These are phyloP conservation scores for Penicillium sp. DNA, from an alignment of 2,329 filamentous ascomycete species.

Conservation along the genomic window DNA sequence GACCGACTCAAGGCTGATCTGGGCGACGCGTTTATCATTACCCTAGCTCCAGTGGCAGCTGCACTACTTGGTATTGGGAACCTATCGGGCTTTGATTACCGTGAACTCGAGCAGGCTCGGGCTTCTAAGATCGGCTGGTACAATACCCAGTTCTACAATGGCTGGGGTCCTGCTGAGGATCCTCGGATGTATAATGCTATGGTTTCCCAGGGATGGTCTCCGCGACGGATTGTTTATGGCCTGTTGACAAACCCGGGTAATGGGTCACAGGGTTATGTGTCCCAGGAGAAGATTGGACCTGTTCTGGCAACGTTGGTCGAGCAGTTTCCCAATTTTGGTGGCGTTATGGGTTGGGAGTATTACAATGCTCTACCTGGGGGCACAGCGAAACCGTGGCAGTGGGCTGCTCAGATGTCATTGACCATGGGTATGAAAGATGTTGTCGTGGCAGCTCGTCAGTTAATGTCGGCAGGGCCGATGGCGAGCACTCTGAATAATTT, in stretches of 20 bases:
- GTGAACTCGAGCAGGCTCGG: conserved; percentile 65
- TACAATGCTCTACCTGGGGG: conserved; percentile 76
- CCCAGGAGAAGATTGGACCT: conserved; percentile 55
- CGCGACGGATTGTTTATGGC: conserved; percentile 73
- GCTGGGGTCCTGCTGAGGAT: conserved; percentile 69
- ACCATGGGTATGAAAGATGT: conserved; percentile 45
- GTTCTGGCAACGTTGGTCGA: conserved; percentile 58
- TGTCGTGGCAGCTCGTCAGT: conserved; percentile 32
- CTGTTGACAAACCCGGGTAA: conserved; percentile 76
- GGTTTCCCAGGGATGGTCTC: conserved; percentile 62
- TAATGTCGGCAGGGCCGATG: conserved; percentile 30
- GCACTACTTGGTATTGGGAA: conserved; percentile 63
- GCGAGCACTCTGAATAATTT: conserved; percentile 31
- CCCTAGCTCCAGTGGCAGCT: conserved; percentile 76
- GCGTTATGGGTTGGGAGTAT: conserved; percentile 94
- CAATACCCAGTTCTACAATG: conserved; percentile 90
- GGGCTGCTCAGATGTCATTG: conserved; percentile 67
- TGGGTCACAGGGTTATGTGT: conserved; percentile 63
- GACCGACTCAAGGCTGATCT: conserved; percentile 59
- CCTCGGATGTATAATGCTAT: conserved; percentile 45
- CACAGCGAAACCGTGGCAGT: conserved; percentile 66
- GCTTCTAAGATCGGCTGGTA: conserved; percentile 75
- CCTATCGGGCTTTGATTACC: conserved; percentile 79
- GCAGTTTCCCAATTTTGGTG: conserved; percentile 70
- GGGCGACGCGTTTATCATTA: conserved; percentile 65